phyloP scores from a whole-genome alignment of 2,329 filamentous ascomycete species.

The Beauveria sp. region DNA sequence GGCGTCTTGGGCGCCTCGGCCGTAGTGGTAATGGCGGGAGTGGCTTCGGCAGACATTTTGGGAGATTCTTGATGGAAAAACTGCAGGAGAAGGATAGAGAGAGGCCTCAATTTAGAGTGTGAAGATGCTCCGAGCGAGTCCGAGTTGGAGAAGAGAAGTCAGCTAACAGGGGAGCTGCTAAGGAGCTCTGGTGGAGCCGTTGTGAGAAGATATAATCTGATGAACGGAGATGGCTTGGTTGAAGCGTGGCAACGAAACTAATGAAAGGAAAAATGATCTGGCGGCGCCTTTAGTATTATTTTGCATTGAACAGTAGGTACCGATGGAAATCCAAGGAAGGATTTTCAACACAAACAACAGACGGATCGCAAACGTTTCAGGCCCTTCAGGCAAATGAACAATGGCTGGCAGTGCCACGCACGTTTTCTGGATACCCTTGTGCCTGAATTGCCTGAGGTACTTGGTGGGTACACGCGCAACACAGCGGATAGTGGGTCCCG shows the following conservation, averaged over 20 bases:
- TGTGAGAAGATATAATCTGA: neutral
- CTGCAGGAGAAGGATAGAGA: neutral
- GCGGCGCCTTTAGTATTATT: neutral
- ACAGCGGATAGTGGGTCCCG: neutral
- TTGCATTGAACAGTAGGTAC: neutral
- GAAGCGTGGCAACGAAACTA: neutral
- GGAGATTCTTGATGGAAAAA: neutral
- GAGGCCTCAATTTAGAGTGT: neutral
- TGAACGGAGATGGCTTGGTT: neutral
- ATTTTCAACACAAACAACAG: neutral
- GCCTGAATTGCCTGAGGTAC: neutral
- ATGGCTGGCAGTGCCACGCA: neutral
- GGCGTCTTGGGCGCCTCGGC: constrained; percentile 22
- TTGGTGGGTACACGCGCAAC: neutral
- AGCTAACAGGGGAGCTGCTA: neutral
- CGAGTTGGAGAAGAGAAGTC: neutral
- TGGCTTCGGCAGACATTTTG: constrained; percentile 24
- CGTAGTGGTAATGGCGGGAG: neutral
- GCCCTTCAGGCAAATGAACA: neutral
- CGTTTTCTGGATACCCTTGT: neutral
- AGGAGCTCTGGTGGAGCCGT: neutral
- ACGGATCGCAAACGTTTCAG: constrained; percentile 7
- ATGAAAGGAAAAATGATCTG: neutral
- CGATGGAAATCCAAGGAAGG: neutral
- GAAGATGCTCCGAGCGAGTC: neutral